phyloP scores from a whole-genome alignment of 345 rosid genomes.

The Punica granatum region DNA sequence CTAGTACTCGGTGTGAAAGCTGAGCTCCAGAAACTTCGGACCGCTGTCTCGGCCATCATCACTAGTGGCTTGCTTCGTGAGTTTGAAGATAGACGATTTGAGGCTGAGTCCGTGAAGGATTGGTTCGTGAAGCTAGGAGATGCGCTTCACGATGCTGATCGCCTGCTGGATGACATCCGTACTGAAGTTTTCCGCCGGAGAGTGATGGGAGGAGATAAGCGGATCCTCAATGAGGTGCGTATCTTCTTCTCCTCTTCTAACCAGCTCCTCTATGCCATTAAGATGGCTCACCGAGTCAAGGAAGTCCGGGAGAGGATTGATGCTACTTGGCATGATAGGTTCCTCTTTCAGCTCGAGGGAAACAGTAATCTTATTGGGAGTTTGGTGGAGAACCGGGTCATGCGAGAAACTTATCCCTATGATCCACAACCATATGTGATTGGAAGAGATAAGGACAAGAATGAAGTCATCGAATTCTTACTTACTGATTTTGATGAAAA shows the following conservation, averaged over 20 bases:
- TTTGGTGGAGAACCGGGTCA: neutral
- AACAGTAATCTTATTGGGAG: neutral
- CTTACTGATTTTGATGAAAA: neutral
- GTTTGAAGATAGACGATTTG: constrained; percentile 8
- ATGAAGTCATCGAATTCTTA: neutral
- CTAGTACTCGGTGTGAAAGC: neutral
- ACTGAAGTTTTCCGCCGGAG: neutral
- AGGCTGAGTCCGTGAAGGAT: constrained; percentile 7
- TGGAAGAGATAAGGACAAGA: neutral
- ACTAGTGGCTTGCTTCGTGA: constrained; percentile 15
- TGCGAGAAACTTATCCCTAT: neutral
- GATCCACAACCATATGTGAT: neutral
- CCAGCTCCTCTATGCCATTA: neutral
- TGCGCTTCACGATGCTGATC: constrained; percentile 25
- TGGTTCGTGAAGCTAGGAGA: constrained; percentile 26
- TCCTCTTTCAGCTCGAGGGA: neutral
- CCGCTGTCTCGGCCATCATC: constrained; percentile 6
- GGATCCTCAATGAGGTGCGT: neutral
- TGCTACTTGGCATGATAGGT: neutral
- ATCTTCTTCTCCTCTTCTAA: constrained; percentile 11
- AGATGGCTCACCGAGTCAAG: constrained; percentile 2
- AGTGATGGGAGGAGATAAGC: neutral
- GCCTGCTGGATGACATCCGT: constrained; percentile 24
- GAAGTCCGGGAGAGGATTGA: neutral
- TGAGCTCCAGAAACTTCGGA: constrained; percentile 12